Evolutionary conservation across 305 asterid genomes (phyloP), one percentile per base, ranked within the genome.

Genomic region (Rubia tinctorum): DNA sequence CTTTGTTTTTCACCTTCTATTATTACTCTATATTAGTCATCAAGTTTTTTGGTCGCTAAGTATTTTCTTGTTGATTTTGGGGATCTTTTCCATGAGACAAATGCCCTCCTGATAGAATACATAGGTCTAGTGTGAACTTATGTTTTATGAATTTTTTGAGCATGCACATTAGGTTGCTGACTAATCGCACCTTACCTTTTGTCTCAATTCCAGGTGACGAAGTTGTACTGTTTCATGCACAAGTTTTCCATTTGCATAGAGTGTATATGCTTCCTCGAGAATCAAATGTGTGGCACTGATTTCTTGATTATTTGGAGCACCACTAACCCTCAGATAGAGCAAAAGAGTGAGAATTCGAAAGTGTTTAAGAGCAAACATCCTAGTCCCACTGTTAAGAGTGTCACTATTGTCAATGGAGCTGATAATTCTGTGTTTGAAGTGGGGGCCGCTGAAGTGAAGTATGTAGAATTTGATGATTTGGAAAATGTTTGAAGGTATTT

Each of bases 231-330:
- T 88, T 94, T 94, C 78, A 97, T 91, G 84, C 99, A 94, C 91
- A 94, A 94, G 87, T 93, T 91, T 75, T 96, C 11, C n/a, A 93
- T 94, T 71, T 94, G 99, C 77, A 97, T 93, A 75, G 96, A 94
- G 80, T 94, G 99, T 81, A 88, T 94, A 80, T 94, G 98, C 86
- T 89, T 88, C 68, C 89, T 91, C 6, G 99, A 94, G 85, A 98
- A 94, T 79, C 96, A 90, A 81, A 88, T 94, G 99, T 59, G 96
- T 90, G 99, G 99, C 91, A 90, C 3, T n/a, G n/a, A n/a, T n/a
- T n/a, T n/a, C n/a, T n/a, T n/a, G n/a, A n/a, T n/a, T n/a, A n/a
- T n/a, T n/a, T n/a, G n/a, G n/a, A n/a, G n/a, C n/a, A n/a, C n/a
- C n/a, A n/a, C n/a, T n/a, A n/a, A n/a, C n/a, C n/a, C n/a, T n/a